phyloP scores from a whole-genome alignment of 192 early-diverging fungal genomes.

The Gamsiella multidivaricata region DNA sequence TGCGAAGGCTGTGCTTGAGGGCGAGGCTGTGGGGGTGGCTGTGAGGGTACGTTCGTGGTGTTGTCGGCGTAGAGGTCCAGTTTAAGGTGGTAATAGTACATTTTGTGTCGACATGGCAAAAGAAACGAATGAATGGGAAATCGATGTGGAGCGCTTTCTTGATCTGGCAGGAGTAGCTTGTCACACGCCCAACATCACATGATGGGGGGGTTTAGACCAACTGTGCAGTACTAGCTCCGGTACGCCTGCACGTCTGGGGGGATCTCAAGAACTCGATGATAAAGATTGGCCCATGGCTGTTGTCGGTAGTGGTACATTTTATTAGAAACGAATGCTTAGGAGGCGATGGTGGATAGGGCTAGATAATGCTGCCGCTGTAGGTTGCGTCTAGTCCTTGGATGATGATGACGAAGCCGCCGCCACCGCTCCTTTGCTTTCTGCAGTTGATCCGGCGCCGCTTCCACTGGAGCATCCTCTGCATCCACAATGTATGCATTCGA shows the following conservation, averaged over 20 bases:
- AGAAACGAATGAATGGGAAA: not conserved
- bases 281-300: too few species aligned
- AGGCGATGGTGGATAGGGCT: too few species aligned
- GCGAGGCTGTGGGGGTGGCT: not conserved
- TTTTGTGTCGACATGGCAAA: slow-evolving; percentile 37
- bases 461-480: slow-evolving; percentile 83
- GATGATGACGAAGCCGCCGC: not conserved
- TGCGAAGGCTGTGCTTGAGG: not conserved
- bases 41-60: not conserved
- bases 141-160: not conserved
- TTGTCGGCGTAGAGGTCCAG: slow-evolving; percentile 40
- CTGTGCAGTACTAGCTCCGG: too few species aligned
- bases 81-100: slow-evolving; percentile 57
- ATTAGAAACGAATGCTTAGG: too few species aligned
- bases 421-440: slow-evolving; percentile 26
- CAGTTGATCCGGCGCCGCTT: slow-evolving; percentile 29
- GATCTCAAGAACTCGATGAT: too few species aligned
- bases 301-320: too few species aligned
- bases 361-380: too few species aligned
- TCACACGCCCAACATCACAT: too few species aligned
- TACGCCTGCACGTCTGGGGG: too few species aligned
- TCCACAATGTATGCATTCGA: slow-evolving; percentile 97
- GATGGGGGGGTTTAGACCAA: too few species aligned
- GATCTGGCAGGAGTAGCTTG: too few species aligned
- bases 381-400: slow-evolving; percentile 2